These are phyloP conservation scores for Pistacia integerrima DNA, from an alignment of 345 rosid genomes.

Conservation along the genomic window DNA sequence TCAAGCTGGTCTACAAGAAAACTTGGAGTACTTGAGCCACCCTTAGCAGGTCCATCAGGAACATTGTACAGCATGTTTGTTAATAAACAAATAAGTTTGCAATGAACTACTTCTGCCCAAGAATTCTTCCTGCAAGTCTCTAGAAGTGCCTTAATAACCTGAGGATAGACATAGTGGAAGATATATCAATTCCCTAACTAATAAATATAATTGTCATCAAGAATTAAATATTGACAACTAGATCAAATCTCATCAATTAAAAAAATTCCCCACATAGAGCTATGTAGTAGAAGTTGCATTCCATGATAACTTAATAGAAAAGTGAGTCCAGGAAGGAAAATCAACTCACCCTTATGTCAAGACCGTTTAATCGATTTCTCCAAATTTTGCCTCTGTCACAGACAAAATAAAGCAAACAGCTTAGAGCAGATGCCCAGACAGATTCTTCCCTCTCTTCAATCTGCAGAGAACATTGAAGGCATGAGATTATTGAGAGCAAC, in stretches of 20 bases:
- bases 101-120: constrained; percentile 98
- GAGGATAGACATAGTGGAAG: constrained; percentile 25
- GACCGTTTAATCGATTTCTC: constrained; percentile 80
- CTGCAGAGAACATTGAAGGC: constrained; percentile 43
- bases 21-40: constrained; percentile 40
- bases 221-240: background rate
- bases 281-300: background rate
- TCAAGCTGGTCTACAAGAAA: constrained; percentile 88
- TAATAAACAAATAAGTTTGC: constrained; percentile 87
- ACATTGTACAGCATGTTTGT: constrained; percentile 86
- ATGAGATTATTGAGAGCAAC: constrained; percentile 11
- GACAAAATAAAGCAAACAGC: constrained; percentile 95
- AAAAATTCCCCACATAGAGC: background rate
- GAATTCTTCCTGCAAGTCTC: constrained; percentile 74
- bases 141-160: constrained; percentile 86
- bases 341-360: constrained; percentile 88
- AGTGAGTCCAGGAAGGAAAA: constrained; percentile 9
- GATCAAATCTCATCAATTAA: background rate
- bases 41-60: constrained; percentile 50
- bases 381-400: constrained; percentile 87
- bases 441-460: constrained; percentile 85
- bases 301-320: background rate
- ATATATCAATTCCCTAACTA: background rate
- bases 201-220: background rate
- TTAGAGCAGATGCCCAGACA: constrained; percentile 96